Evolutionary conservation across 2,329 filamentous ascomycete species (phyloP).

Genomic region (Pestalotiopsis sp.): DNA sequence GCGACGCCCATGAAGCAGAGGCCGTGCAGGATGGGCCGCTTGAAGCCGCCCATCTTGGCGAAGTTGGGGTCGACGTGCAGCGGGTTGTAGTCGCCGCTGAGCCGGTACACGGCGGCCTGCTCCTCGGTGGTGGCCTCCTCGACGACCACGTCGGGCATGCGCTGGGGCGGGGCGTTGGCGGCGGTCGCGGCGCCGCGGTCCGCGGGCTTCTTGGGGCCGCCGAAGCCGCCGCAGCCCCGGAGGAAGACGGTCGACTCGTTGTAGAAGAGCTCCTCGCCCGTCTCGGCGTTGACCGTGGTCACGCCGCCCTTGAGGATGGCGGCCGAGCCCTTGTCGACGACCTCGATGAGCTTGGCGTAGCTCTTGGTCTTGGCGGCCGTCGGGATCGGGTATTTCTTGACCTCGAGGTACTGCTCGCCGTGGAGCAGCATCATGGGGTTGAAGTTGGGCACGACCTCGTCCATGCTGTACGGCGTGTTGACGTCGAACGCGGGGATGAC

Average conservation of each 20-base stretch:
- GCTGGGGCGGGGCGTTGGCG: slow-evolving; percentile 74
- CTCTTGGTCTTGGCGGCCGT: slow-evolving; percentile 77
- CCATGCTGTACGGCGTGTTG: slow-evolving; percentile 74
- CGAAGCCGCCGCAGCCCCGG: slow-evolving; percentile 87
- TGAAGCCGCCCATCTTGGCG: slow-evolving; percentile 93
- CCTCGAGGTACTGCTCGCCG: slow-evolving; percentile 96
- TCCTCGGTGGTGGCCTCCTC: slow-evolving; percentile 87
- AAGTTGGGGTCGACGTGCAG: slow-evolving; percentile 95
- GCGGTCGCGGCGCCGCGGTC: slow-evolving; percentile 82
- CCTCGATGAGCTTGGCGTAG: slow-evolving; percentile 81
- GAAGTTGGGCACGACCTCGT: slow-evolving; percentile 91
- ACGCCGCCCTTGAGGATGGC: slow-evolving; percentile 79
- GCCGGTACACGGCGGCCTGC: slow-evolving; percentile 88
- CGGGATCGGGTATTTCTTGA: slow-evolving; percentile 88
- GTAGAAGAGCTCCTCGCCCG: slow-evolving; percentile 91
- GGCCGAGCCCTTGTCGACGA: slow-evolving; percentile 92
- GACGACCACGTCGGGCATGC: slow-evolving; percentile 76
- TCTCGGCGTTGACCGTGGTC: slow-evolving; percentile 81
- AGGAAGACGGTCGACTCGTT: slow-evolving; percentile 95
- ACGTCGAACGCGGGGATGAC: slow-evolving; percentile 94
- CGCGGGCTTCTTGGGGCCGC: slow-evolving; percentile 72
- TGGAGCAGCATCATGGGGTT: slow-evolving; percentile 98
- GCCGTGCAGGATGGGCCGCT: slow-evolving; percentile 92
- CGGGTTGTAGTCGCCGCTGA: slow-evolving; percentile 94
- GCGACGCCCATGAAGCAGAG: slow-evolving; percentile 92